Evolutionary conservation across 192 early-diverging fungal species (phyloP).

Genomic region (Kappamyces sp.): DNA sequence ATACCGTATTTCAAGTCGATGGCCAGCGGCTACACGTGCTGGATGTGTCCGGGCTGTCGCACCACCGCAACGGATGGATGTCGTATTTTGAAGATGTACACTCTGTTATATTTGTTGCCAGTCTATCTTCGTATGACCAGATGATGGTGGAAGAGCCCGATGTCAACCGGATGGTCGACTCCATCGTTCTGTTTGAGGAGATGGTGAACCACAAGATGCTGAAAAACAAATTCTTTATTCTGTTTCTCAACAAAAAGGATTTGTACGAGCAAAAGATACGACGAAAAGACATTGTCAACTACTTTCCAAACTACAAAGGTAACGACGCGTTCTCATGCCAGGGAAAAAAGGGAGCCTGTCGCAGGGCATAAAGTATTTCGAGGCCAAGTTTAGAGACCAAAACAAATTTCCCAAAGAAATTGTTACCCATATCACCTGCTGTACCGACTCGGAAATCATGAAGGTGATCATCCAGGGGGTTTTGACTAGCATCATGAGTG

Average conservation of each 20-base stretch:
- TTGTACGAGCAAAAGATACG: conserved; percentile 39
- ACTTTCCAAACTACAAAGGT: conserved; percentile 43
- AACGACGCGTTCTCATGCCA: not conserved
- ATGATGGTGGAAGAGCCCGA: conserved; percentile 32
- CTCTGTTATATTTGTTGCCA: conserved; percentile 37
- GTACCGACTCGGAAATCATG: no score
- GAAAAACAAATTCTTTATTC: conserved; percentile 27
- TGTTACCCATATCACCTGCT: no score
- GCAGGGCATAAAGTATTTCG: not conserved
- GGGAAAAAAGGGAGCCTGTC: not conserved
- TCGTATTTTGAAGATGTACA: conserved; percentile 38
- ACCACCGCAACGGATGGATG: conserved; percentile 26
- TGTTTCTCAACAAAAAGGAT: conserved; percentile 49
- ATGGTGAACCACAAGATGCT: conserved; percentile 36
- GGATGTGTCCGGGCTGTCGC: conserved; percentile 16
- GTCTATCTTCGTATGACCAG: conserved; percentile 36
- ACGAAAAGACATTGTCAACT: conserved; percentile 24
- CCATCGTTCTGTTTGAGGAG: conserved; percentile 34
- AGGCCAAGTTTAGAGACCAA: not conserved
- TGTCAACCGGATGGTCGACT: conserved; percentile 40
- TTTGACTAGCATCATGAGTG: no score
- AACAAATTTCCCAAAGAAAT: no score
- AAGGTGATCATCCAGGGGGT: no score
- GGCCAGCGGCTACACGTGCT: conserved; percentile 14
- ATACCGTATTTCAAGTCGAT: conserved; percentile 34